These are phyloP conservation scores for Paecilomyces fulvus DNA, from an alignment of 2,329 filamentous ascomycete genomes.

Conservation along the genomic window DNA sequence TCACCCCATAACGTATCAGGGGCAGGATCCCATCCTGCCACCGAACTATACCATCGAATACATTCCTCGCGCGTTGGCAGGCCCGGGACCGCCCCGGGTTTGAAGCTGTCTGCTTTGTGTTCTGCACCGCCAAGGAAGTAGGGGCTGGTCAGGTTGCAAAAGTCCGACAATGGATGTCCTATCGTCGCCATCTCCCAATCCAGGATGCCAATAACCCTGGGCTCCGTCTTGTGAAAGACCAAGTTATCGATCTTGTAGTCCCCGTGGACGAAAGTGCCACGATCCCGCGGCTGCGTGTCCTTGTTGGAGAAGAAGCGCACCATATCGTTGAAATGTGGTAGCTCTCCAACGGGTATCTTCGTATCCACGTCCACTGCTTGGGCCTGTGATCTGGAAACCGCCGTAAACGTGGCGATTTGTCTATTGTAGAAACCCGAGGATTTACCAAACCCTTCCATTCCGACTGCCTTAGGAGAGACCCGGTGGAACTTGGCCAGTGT, in stretches of 20 bases:
- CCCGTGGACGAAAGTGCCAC: conserved; percentile 75
- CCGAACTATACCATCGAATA: conserved; percentile 57
- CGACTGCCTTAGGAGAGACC: conserved; percentile 57
- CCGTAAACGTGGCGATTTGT: conserved; percentile 74
- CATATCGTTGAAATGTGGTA: conserved; percentile 77
- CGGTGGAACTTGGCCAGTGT: conserved; percentile 81
- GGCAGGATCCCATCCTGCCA: conserved; percentile 62
- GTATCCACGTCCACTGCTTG: conserved; percentile 68
- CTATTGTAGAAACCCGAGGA: conserved; percentile 71
- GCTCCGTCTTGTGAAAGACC: conserved; percentile 81
- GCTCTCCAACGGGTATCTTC: conserved; percentile 63
- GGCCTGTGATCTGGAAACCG: conserved; percentile 71
- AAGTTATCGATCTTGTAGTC: conserved; percentile 95
- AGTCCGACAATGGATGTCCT: conserved; percentile 87
- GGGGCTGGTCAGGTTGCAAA: conserved; percentile 62
- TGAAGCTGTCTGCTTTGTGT: conserved; percentile 44
- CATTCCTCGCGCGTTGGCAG: conserved; percentile 53
- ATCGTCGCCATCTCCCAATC: conserved; percentile 99
- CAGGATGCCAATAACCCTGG: conserved; percentile 81
- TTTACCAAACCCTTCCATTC: conserved; percentile 66
- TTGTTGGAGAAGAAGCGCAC: conserved; percentile 67
- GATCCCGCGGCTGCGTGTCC: conserved; percentile 63
- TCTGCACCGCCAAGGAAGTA: conserved; percentile 28
- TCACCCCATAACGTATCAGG: conserved; percentile 54
- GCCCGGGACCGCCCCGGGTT: conserved; percentile 56